phyloP scores from a whole-genome alignment of 1,284 basidiomycete species.

The Ustilago xerochloae region DNA sequence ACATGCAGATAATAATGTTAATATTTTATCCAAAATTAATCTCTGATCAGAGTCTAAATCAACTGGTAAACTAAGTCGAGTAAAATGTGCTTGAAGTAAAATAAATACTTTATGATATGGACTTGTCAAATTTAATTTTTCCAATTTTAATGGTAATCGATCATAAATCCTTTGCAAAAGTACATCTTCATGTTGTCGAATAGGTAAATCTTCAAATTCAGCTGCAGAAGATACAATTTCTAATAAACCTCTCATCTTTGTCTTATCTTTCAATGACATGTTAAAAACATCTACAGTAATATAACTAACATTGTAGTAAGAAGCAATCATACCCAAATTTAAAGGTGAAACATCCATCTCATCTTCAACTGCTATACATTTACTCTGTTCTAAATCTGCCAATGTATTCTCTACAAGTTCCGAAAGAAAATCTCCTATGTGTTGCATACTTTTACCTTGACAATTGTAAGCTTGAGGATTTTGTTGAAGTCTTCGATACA shows the following conservation, averaged over 20 bases:
- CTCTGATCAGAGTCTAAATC: conserved; percentile 92
- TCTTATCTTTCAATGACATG: conserved; percentile 91
- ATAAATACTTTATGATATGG: conserved; percentile 99
- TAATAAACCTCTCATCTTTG: conserved; percentile 95
- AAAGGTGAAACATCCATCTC: conserved; percentile 71
- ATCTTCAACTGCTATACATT: conserved; percentile 89
- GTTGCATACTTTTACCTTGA: conserved; percentile 61
- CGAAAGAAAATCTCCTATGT: conserved; percentile 73
- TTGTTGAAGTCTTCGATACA: conserved; percentile 95
- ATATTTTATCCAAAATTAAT: conserved; percentile 85
- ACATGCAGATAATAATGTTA: conserved; percentile 77
- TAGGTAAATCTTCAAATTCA: conserved; percentile 89
- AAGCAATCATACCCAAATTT: conserved; percentile 71
- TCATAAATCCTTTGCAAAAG: conserved; percentile 82
- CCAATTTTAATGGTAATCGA: conserved; percentile 94
- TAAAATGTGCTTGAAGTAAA: conserved; percentile 95
- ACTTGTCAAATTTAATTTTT: conserved; percentile 78
- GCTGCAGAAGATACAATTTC: conserved; percentile 96
- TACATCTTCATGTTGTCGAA: conserved; percentile 75
- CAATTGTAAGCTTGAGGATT: conserved; percentile 72
- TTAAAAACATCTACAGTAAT: conserved; percentile 97
- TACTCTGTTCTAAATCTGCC: conserved; percentile 88
- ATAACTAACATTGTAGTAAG: conserved; percentile 76
- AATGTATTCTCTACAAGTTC: conserved; percentile 95
- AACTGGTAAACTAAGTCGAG: conserved; percentile 86